Evolutionary conservation across 108 stramenopile species (phyloP), one percentile per base, ranked within the genome.

Genomic region (Nitzschia palea): DNA sequence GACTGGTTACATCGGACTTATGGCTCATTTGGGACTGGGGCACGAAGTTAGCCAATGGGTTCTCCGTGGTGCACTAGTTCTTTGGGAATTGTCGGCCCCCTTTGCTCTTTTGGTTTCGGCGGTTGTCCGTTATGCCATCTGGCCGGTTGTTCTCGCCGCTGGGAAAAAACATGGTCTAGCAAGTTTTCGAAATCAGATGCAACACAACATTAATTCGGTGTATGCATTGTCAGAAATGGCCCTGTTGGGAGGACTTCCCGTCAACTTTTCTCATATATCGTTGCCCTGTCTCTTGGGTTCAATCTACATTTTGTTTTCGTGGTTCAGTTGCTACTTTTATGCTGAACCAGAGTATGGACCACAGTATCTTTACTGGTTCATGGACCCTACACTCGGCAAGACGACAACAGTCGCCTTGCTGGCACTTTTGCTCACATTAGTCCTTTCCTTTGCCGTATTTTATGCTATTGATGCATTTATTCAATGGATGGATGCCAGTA

Each of bases 51-150:
- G 67, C 27, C 45, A 20, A 34, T 82, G 77, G 80, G 52, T 85
- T 30, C 61, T 90, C 2, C 80, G 89, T 22, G 47, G 65, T 3
- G 80, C 85, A 3, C 36, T 84, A 23, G 48, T 90, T n/a, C 56
- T 83, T 10, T 87, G 80, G 57, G 89, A 87, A 56, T 70, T 84
- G 3, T 69, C 78, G 0, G 86, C 80, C 9, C 89, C 89, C n/a
- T 80, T 62, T 40, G 84, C 84, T 4, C 48, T 90, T 0, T 44
- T 90, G 2, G 83, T 83, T 1, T 84, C 86, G 4, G 45, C 76
- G 25, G 68, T 83, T 8, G 83, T 90, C 0, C 77, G 78, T 2
- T 86, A 87, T 42, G 80, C 79, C 0, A 73, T 90, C 25, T 90
- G 89, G 89, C 86, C 86, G 14, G 64, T 71, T 15, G 78, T 79